Base-by-base conservation (phyloP, 345 rosid species). In the Erodium maritimum region DNA sequence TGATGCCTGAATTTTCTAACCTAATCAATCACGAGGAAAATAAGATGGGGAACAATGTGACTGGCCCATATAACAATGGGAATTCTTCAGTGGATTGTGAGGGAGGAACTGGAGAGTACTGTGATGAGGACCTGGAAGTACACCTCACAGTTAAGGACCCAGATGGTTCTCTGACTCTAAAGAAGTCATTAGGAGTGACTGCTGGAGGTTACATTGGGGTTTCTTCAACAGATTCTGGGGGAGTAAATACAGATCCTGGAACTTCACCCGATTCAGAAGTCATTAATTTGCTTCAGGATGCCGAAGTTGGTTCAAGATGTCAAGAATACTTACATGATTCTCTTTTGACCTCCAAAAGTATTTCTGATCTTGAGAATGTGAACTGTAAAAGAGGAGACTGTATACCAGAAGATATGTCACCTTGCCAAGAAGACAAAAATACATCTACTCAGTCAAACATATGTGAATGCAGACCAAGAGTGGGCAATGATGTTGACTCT, bases 221-320 rank as follows among this genome's bases (percentile, higher is more conserved):
- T 61, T 65, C 78, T 58, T 67, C 74, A 50, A 56, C 70, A 55
- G 70, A 48, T 62, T 34, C 65, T 71, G 69, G 78, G 46, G 77
- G 54, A 61, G 73, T 69, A 19, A 62, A 80, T 65, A 52, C 79
- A 62, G 88, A 80, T 69, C 75, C 90, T 59, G 96, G 83, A 76
- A 89, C 97, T 65, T 93, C 99, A 65, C 99, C 99, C 8, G 99
- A 93, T 79, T 93, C 99, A n/a, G 97, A 89, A 85, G 97, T 87
- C 56, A 85, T 87, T 33, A 85, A 89, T 80, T 33, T 68, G 61
- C 77, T 72, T 73, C 86, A 88, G 63, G 99, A 83, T 60, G 63
- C 73, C 55, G 79, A 74, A 66, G 66, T 56, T 37, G 69, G 65
- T 64, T 67, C 71, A 64, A 72, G 73, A 64, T 74, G 60, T 55